Conservation (phyloP, 2,329 filamentous ascomycete species). For the Hypoxylon sp. region DNA sequence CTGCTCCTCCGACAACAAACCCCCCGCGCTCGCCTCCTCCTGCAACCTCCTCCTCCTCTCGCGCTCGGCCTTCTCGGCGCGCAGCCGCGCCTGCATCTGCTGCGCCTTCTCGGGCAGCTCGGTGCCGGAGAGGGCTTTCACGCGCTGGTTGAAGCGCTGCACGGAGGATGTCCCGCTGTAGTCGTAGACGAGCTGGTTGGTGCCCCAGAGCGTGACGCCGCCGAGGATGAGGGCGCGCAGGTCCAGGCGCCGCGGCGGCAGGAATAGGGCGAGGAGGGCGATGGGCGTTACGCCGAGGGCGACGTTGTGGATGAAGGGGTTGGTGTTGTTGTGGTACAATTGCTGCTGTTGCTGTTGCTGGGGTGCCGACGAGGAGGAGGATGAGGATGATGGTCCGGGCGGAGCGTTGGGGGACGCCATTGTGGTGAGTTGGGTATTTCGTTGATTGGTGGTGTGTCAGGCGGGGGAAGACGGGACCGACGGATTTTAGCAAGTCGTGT, state of each 20-base stretch:
- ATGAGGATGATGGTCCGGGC: background rate
- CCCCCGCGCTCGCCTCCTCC: slow-evolving; percentile 22
- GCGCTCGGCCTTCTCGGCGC: slow-evolving; percentile 59
- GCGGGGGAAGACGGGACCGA: background rate
- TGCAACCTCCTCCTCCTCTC: background rate
- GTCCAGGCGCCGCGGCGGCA: slow-evolving; percentile 68
- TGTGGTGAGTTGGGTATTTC: background rate
- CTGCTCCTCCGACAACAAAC: slow-evolving; percentile 43
- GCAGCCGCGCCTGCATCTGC: slow-evolving; percentile 63
- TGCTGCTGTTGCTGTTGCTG: slow-evolving; percentile 15
- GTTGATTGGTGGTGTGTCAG: slow-evolving; percentile 13
- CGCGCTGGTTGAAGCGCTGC: slow-evolving; percentile 62
- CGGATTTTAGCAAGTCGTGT: slow-evolving; percentile 1
- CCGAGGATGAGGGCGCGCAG: slow-evolving; percentile 66
- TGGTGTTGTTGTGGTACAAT: slow-evolving; percentile 43
- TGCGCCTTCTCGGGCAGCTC: slow-evolving; percentile 71
- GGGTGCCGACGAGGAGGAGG: slow-evolving; percentile 22
- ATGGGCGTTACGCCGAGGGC: slow-evolving; percentile 65
- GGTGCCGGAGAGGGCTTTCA: slow-evolving; percentile 63
- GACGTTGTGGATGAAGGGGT: slow-evolving; percentile 62
- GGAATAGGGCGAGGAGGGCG: slow-evolving; percentile 63
- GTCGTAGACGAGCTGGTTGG: slow-evolving; percentile 70
- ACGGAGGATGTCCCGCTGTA: slow-evolving; percentile 70
- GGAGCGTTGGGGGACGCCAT: slow-evolving; percentile 30
- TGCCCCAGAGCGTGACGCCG: slow-evolving; percentile 66